phyloP scores from a whole-genome alignment of 2,329 filamentous ascomycete genomes.

The Cladosporium sp. region DNA sequence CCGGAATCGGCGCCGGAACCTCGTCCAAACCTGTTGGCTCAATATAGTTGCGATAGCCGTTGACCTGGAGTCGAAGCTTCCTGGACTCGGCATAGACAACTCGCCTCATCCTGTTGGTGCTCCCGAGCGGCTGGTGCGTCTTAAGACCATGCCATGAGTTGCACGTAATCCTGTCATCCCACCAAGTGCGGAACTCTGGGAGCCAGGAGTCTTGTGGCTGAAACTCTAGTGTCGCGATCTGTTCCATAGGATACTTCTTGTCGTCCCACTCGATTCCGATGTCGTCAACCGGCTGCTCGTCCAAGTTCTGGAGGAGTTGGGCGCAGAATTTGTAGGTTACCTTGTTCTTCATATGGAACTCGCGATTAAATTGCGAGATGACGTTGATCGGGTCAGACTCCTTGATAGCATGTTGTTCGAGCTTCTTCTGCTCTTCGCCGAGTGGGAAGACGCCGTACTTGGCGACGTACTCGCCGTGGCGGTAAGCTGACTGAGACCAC shows the following conservation, averaged over 20 bases:
- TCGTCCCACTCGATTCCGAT: constrained; percentile 31
- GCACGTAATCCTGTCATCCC: constrained; percentile 38
- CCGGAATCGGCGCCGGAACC: constrained; percentile 33
- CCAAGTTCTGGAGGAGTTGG: constrained; percentile 31
- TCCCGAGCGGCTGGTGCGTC: constrained; percentile 36
- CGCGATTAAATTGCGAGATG: constrained; percentile 29
- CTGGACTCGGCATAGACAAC: constrained; percentile 40
- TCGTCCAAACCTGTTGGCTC: constrained; percentile 36
- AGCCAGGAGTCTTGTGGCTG: constrained; percentile 38
- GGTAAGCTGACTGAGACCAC: constrained; percentile 32
- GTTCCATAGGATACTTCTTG: constrained; percentile 31
- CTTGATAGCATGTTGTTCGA: constrained; percentile 24
- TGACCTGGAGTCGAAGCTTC: constrained; percentile 37
- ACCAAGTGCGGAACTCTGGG: constrained; percentile 38
- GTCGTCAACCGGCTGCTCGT: constrained; percentile 34
- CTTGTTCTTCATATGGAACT: constrained; percentile 31
- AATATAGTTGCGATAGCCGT: constrained; percentile 38
- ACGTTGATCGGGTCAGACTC: constrained; percentile 30
- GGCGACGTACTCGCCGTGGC: constrained; percentile 32
- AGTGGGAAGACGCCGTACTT: constrained; percentile 32
- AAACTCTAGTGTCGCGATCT: constrained; percentile 35
- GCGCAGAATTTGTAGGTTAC: constrained; percentile 33
- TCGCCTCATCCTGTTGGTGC: constrained; percentile 38
- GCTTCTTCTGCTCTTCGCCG: constrained; percentile 26
- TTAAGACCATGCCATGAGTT: constrained; percentile 39